These are phyloP conservation scores for Linnemannia exigua DNA, from an alignment of 192 early-diverging fungal species.

Conservation along the genomic window DNA sequence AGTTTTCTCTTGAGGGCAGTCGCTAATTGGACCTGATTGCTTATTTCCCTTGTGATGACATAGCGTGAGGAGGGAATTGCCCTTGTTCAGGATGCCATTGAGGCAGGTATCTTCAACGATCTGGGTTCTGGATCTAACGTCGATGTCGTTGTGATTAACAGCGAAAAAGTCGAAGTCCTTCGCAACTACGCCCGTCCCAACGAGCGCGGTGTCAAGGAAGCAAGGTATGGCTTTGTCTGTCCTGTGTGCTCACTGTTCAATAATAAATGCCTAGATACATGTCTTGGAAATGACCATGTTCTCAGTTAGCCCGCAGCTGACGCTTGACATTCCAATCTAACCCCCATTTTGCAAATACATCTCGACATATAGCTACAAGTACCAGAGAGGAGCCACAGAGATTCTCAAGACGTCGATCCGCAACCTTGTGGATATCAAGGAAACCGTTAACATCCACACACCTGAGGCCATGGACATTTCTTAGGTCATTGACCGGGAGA, in stretches of 20 bases:
- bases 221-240: slow-evolving; percentile 72
- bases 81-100: slow-evolving; percentile 93
- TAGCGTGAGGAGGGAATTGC: slow-evolving; percentile 92
- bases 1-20: too few species aligned
- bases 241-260: slow-evolving; percentile 31
- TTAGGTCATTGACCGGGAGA: background rate
- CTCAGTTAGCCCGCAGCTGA: background rate
- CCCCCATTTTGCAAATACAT: background rate
- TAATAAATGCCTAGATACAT: background rate
- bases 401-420: slow-evolving; percentile 69
- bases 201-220: slow-evolving; percentile 88
- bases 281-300: background rate
- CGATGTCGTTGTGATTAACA: slow-evolving; percentile 93
- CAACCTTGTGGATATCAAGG: slow-evolving; percentile 70
- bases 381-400: slow-evolving; percentile 63
- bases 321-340: background rate
- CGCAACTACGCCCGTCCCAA: slow-evolving; percentile 92
- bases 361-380: slow-evolving; percentile 74
- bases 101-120: slow-evolving; percentile 99
- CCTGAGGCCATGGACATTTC: slow-evolving; percentile 73
- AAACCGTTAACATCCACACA: slow-evolving; percentile 61
- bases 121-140: slow-evolving; percentile 98
- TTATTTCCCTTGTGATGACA: background rate
- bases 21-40: background rate
- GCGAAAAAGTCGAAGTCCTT: slow-evolving; percentile 85